Base-by-base conservation (phyloP, 495 filamentous ascomycete genomes). In the Aspergillus ostianus region DNA sequence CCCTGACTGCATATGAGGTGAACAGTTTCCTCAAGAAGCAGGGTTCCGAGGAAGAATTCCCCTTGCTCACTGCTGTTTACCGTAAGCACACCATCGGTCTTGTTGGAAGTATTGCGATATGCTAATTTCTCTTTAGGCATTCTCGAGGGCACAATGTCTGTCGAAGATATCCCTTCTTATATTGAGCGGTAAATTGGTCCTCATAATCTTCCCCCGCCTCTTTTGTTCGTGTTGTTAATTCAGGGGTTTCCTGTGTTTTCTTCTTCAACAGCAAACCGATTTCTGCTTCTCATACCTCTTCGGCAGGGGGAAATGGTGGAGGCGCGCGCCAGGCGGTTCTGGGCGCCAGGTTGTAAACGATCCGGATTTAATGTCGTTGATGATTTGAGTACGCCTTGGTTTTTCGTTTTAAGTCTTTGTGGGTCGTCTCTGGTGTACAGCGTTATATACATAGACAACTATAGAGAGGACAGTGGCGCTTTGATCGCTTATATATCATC, bases 1-100 rank as follows among this genome's bases (percentile, higher is more conserved):
- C 90, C 6, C 86, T 87, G 67, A 99, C 95, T 41, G 90, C 94
- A 19, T 83, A 84, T 50, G 95, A 99, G 70, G 93, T 99, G 18
- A 88, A 93, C 77, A 82, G 75, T 47, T 97, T 97, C 73, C 73
- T 99, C 72, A 90, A 87, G 76, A 84, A 83, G 51, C 84, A 87
- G 65, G 87, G 85, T 6, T 76, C 84, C 61, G 92, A 95, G 75
- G 75, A 85, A 21, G 89, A 96, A 47, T 99, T 94, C 68, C 95
- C 95, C 45, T 74, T 99, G 30, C 91, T 99, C 64, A 96, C 90
- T 55, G 89, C 89, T 18, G 92, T 96, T 32, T 86, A 91, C 60
- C 75, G 77, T 80, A 71, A 67, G 77, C 69, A 18, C 23, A 29
- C 44, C 32, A 26, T 26, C 32, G 15, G 4, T 58, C 12, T 49